Percentiles rank a stretch among this genome's conserved stretches.
These are phyloP conservation scores for Volvox reticuliferus DNA, from an alignment of 139 green algal genomes.

Conservation along the genomic window DNA sequence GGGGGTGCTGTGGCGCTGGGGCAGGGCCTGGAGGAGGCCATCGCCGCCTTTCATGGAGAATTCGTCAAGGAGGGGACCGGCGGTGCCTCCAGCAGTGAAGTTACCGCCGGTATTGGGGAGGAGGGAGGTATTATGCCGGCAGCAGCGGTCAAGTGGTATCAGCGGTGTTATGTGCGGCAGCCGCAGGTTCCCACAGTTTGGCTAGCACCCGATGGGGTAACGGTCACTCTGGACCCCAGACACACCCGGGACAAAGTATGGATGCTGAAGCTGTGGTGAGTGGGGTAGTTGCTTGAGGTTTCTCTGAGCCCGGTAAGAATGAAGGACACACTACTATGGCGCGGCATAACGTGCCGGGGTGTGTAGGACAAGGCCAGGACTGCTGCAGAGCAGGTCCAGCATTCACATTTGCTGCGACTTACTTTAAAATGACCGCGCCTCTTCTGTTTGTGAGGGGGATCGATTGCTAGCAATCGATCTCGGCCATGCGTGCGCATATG, in stretches of 20 bases:
- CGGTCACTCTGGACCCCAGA: conserved; percentile 20
- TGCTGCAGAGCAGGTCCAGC: too few relatives aligned
- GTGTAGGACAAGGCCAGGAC: too few relatives aligned
- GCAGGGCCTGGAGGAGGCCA: conserved; percentile 12
- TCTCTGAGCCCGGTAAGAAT: background rate
- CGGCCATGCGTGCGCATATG: too few relatives aligned
- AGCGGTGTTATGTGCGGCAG: background rate
- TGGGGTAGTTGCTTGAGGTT: background rate
- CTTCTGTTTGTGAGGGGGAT: background rate
- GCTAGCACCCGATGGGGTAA: conserved; percentile 8
- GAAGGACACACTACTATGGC: background rate
- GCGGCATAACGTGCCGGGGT: background rate
- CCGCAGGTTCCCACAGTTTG: background rate
- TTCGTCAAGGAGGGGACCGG: too few relatives aligned
- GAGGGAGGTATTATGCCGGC: background rate
- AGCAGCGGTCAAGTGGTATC: background rate
- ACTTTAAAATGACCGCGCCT: too few relatives aligned
- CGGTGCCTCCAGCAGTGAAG: too few relatives aligned
- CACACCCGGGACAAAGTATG: conserved; percentile 46
- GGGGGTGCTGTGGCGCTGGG: background rate
- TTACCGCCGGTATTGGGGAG: background rate
- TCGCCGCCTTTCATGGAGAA: background rate
- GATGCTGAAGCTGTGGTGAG: conserved; percentile 34
- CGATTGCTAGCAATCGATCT: too few relatives aligned
- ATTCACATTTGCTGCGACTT: too few relatives aligned